A percentile compares a stretch with the other conserved stretches of the same genome.
Evolutionary conservation across 2,329 filamentous ascomycete species (phyloP).

Genomic region (Lecanoromycetidae sp.): DNA sequence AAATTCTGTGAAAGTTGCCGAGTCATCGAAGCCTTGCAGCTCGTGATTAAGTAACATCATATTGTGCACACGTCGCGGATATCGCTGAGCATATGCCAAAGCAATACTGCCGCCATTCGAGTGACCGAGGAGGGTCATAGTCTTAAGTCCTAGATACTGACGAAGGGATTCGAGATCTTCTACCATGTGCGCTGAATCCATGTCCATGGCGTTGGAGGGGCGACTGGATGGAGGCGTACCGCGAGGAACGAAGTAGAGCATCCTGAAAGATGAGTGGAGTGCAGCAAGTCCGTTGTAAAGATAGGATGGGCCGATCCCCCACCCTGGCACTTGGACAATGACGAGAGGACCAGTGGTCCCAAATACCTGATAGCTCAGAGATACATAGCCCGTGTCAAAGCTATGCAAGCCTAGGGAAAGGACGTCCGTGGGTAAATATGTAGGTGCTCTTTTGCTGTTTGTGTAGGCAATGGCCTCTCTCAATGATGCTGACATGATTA

Average conservation of each 20-base stretch:
- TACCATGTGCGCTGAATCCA: slow-evolving; percentile 20
- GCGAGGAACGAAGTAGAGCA: slow-evolving; percentile 23
- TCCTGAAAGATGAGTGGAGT: slow-evolving; percentile 17
- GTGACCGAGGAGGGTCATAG: slow-evolving; percentile 20
- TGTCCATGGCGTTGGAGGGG: slow-evolving; percentile 11
- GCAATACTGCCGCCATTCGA: slow-evolving; percentile 24
- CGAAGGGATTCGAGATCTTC: slow-evolving; percentile 23
- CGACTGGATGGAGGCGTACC: slow-evolving; percentile 20
- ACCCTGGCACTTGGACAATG: slow-evolving; percentile 21
- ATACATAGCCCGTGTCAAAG: neutral
- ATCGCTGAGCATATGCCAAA: slow-evolving; percentile 22
- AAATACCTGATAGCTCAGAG: neutral
- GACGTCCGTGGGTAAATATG: neutral
- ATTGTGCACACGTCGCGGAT: slow-evolving; percentile 19
- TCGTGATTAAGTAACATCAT: slow-evolving; percentile 21
- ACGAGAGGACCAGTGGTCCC: slow-evolving; percentile 12
- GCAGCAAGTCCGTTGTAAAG: slow-evolving; percentile 18
- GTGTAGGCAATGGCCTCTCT: neutral
- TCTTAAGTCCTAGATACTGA: slow-evolving; percentile 18
- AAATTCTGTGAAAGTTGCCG: neutral
- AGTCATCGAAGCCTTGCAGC: slow-evolving; percentile 19
- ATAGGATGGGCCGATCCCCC: slow-evolving; percentile 21
- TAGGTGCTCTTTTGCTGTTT: neutral
- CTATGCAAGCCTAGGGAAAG: neutral
- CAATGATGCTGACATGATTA: neutral